phyloP scores from a whole-genome alignment of 352 stramenopile genomes.

The Phytophthora boehmeriae region DNA sequence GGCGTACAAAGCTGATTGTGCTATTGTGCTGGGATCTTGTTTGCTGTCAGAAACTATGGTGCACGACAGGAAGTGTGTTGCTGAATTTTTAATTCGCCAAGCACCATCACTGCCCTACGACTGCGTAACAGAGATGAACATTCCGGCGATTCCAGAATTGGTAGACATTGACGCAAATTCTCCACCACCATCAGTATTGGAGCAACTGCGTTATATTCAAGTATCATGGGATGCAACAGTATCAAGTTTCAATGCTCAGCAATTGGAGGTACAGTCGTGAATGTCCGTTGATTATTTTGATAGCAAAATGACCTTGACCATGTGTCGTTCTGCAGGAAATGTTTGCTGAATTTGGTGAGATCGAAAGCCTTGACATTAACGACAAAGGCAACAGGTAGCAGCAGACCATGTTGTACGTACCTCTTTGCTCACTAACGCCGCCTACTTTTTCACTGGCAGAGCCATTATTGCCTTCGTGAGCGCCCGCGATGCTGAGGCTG shows the following conservation, averaged over 20 bases:
- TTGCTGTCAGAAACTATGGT: slow-evolving; percentile 29
- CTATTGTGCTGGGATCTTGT: background rate
- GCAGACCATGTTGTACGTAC: background rate
- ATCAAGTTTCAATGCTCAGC: slow-evolving; percentile 21
- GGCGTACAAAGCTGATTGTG: too few species aligned
- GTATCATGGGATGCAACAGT: slow-evolving; percentile 38
- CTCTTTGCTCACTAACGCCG: background rate
- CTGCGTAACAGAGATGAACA: slow-evolving; percentile 39
- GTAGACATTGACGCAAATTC: slow-evolving; percentile 4
- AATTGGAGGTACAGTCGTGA: slow-evolving; percentile 30
- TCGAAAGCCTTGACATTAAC: slow-evolving; percentile 34
- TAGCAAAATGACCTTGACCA: background rate
- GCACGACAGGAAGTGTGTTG: slow-evolving; percentile 43
- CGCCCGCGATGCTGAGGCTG: slow-evolving; percentile 22
- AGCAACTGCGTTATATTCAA: slow-evolving; percentile 44
- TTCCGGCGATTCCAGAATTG: slow-evolving; percentile 36
- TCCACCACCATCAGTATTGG: background rate
- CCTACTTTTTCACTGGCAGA: slow-evolving; percentile 5
- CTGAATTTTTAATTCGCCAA: slow-evolving; percentile 58
- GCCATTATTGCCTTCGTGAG: slow-evolving; percentile 41
- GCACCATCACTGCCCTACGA: slow-evolving; percentile 50
- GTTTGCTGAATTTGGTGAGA: slow-evolving; percentile 34
- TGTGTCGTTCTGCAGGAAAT: slow-evolving; percentile 24
- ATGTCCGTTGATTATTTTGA: background rate
- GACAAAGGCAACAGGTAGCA: slow-evolving; percentile 34